These are phyloP conservation scores for Macrolepiota dolichaula DNA, from an alignment of 768 basidiomycete genomes.

Conservation along the genomic window DNA sequence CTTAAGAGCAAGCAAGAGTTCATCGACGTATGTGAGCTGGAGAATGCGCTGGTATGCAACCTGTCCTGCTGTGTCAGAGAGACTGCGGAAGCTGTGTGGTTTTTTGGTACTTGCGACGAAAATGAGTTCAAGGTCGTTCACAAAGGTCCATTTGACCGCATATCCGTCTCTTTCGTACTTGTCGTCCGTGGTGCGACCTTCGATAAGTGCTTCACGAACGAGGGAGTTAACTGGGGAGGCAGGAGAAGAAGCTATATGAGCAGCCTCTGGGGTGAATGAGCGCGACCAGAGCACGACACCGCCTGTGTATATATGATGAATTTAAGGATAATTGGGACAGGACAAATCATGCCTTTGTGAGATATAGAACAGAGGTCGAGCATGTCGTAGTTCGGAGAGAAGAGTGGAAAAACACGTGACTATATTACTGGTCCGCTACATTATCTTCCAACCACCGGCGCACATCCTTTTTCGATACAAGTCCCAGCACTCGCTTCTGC, in stretches of 20 bases:
- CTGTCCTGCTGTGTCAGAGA: conserved; percentile 35
- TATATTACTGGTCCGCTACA: not conserved
- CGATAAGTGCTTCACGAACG: conserved; percentile 88
- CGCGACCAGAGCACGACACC: conserved; percentile 93
- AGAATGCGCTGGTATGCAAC: conserved; percentile 96
- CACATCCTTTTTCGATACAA: conserved; percentile 77
- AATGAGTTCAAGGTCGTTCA: conserved; percentile 93
- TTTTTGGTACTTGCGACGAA: conserved; percentile 71
- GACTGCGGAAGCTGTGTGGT: not conserved
- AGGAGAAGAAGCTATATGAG: conserved; percentile 62
- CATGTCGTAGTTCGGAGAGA: conserved; percentile 40
- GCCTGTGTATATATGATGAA: conserved; percentile 41
- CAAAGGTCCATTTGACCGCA: conserved; percentile 90
- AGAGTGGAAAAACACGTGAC: conserved; percentile 7
- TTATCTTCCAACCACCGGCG: conserved; percentile 77
- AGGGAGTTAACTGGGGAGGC: conserved; percentile 86
- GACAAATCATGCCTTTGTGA: conserved; percentile 64
- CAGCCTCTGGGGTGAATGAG: conserved; percentile 88
- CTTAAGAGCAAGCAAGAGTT: conserved; percentile 78
- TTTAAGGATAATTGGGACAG: not conserved
- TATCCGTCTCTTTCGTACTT: conserved; percentile 94
- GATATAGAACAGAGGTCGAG: conserved; percentile 96
- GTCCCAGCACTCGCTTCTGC: conserved; percentile 40
- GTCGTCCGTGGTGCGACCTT: conserved; percentile 77
- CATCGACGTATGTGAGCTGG: conserved; percentile 90